Evolutionary conservation across 139 green algal genomes (phyloP).

Genomic region (Raphidocelis subcapitata): DNA sequence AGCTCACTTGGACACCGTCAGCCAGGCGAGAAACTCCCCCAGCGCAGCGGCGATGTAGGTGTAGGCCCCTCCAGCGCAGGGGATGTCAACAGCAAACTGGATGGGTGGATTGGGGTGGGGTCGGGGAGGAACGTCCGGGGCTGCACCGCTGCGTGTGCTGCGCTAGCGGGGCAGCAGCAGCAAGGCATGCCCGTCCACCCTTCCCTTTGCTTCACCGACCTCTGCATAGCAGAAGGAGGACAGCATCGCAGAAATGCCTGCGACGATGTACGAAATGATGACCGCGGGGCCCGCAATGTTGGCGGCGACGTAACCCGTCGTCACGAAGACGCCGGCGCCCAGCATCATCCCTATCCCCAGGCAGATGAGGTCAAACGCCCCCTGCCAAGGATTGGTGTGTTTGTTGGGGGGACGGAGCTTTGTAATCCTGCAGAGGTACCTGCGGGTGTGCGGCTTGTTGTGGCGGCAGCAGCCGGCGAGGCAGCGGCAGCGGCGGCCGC

Average conservation of each 20-base stretch:
- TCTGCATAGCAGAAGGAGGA: conserved; percentile 43
- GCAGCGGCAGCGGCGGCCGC: too few relatives aligned
- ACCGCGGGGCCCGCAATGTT: conserved; percentile 24
- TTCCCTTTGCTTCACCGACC: neutral
- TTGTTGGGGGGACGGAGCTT: too few relatives aligned
- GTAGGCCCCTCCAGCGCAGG: conserved; percentile 66
- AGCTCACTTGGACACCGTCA: neutral
- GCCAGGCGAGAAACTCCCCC: conserved; percentile 55
- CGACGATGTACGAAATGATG: conserved; percentile 31
- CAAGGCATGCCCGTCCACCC: neutral
- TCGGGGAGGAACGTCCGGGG: neutral
- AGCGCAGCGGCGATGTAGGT: conserved; percentile 59
- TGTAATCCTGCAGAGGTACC: too few relatives aligned
- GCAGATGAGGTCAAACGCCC: conserved; percentile 8
- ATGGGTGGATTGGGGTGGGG: neutral
- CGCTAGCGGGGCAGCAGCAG: too few relatives aligned
- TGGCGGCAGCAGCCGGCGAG: too few relatives aligned
- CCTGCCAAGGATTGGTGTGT: conserved; percentile 6
- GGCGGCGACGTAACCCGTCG: conserved; percentile 14
- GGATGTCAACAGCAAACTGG: conserved; percentile 47
- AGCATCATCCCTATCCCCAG: conserved; percentile 25
- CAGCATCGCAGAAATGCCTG: conserved; percentile 34
- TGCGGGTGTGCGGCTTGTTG: too few relatives aligned
- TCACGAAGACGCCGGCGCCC: conserved; percentile 28
- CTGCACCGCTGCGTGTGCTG: too few relatives aligned